A percentile compares a stretch with the other conserved stretches of the same genome.
Conservation (phyloP, 176 grass and related monocot species). For the Tillandsia leiboldiana region DNA sequence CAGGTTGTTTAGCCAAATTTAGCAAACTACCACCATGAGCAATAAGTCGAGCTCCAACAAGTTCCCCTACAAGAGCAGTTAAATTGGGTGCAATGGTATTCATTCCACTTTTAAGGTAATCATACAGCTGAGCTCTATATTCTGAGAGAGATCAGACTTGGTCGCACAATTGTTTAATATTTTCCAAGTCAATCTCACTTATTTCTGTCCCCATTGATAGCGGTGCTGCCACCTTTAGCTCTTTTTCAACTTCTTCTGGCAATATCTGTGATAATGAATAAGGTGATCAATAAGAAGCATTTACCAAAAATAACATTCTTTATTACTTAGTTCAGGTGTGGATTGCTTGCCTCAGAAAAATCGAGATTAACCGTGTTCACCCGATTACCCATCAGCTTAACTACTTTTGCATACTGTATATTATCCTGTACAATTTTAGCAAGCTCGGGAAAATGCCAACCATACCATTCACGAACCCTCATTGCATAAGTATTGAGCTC, state of each 20-base stretch:
- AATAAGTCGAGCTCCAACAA: constrained; percentile 92
- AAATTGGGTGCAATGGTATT: constrained; percentile 93
- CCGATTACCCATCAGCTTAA: constrained; percentile 72
- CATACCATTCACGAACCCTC: constrained; percentile 97
- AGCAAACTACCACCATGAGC: constrained; percentile 82
- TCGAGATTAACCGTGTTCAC: constrained; percentile 58
- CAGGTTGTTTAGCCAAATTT: constrained; percentile 84
- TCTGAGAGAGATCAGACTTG: constrained; percentile 91
- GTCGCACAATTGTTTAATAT: constrained; percentile 76
- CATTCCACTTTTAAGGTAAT: constrained; percentile 79
- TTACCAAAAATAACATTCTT: no score
- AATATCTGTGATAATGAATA: no score
- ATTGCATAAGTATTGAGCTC: constrained; percentile 90
- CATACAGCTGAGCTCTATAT: constrained; percentile 76
- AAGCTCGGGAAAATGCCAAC: constrained; percentile 96
- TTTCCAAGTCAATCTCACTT: no score
- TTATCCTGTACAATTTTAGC: constrained; percentile 83
- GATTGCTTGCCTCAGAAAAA: no score
- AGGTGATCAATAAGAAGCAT: no score
- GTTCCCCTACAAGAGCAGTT: constrained; percentile 77
- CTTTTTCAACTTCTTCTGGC: no score
- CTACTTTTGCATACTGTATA: constrained; percentile 76
- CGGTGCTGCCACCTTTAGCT: no score
- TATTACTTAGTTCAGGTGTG: no score
- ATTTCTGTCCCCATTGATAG: no score